Evolutionary conservation across 495 filamentous ascomycete genomes (phyloP).

Genomic region (Zalerion maritima): DNA sequence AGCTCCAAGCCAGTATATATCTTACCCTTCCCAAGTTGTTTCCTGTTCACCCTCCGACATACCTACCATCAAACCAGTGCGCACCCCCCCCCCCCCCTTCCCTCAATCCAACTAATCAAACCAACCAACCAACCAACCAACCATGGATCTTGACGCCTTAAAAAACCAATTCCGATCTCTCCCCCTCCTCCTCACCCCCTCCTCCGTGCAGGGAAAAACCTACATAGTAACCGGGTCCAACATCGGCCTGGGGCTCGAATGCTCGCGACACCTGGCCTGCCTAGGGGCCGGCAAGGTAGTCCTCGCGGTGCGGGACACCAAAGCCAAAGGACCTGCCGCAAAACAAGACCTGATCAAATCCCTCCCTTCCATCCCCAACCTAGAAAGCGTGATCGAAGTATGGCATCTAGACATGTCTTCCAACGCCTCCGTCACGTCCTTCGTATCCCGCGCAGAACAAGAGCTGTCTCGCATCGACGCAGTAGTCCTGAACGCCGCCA

Average conservation of each 20-base stretch:
- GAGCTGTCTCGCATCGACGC: conserved; percentile 26
- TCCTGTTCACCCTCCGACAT: no score
- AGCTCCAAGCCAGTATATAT: no score
- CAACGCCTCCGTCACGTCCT: conserved; percentile 21
- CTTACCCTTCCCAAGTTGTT: no score
- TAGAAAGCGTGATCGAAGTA: conserved; percentile 22
- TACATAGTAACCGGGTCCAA: conserved; percentile 40
- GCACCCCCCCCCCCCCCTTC: conserved; percentile 3
- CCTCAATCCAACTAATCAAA: conserved; percentile 5
- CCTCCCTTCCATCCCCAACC: conserved; percentile 5
- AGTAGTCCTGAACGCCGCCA: conserved; percentile 32
- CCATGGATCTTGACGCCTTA: no score
- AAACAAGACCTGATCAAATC: conserved; percentile 14
- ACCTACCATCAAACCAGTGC: no score
- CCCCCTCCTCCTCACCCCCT: no score
- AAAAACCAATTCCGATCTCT: no score
- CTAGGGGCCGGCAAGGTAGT: conserved; percentile 27
- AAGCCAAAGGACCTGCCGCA: conserved; percentile 26
- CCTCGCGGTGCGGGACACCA: conserved; percentile 29
- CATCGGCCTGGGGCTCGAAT: conserved; percentile 31
- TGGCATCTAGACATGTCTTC: conserved; percentile 35
- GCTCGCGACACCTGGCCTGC: conserved; percentile 25
- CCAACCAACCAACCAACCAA: conserved; percentile 6
- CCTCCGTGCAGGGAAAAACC: conserved; percentile 20
- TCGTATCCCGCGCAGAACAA: conserved; percentile 19